A percentile compares a stretch with the other conserved stretches of the same genome.
phyloP scores from a whole-genome alignment of 139 green algal species.

The Micractinium sp. region DNA sequence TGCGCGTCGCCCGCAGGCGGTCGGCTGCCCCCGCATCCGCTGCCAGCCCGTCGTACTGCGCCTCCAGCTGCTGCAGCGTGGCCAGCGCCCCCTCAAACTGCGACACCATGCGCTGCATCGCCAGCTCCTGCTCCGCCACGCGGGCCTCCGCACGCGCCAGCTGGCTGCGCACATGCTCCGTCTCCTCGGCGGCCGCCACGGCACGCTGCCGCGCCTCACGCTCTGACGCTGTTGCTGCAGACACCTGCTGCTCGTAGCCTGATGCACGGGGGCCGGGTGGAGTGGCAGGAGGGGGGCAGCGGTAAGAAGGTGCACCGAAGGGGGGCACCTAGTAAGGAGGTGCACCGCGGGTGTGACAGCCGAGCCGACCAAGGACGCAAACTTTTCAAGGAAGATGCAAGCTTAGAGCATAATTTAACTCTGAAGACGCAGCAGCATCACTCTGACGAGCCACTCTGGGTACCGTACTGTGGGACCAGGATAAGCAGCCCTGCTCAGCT shows the following conservation, averaged over 20 bases:
- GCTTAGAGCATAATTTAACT: too few relatives aligned
- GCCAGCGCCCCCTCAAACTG: slow-evolving; percentile 55
- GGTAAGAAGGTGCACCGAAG: not conserved
- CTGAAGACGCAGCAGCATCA: not conserved
- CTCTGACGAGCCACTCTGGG: too few relatives aligned
- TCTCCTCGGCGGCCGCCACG: slow-evolving; percentile 27
- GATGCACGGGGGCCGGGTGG: not conserved
- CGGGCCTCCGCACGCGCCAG: slow-evolving; percentile 40
- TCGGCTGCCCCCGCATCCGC: slow-evolving; percentile 40
- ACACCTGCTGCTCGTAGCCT: slow-evolving; percentile 41
- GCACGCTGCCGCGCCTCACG: slow-evolving; percentile 29
- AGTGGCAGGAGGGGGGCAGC: not conserved
- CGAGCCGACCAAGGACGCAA: too few relatives aligned
- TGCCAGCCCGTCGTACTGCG: slow-evolving; percentile 47
- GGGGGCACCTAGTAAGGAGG: not conserved
- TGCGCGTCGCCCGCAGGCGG: slow-evolving; percentile 16
- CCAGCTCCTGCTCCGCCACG: slow-evolving; percentile 42
- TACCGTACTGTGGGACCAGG: not conserved
- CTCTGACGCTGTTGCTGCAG: slow-evolving; percentile 30
- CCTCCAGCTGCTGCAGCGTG: slow-evolving; percentile 54
- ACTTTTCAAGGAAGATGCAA: not conserved
- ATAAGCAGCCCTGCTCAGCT: not conserved
- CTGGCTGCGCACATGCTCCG: slow-evolving; percentile 33
- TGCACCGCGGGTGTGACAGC: not conserved
- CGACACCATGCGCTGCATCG: slow-evolving; percentile 41